Evolutionary conservation across 345 rosid genomes (phyloP).

Genomic region (Triadica sebifera): DNA sequence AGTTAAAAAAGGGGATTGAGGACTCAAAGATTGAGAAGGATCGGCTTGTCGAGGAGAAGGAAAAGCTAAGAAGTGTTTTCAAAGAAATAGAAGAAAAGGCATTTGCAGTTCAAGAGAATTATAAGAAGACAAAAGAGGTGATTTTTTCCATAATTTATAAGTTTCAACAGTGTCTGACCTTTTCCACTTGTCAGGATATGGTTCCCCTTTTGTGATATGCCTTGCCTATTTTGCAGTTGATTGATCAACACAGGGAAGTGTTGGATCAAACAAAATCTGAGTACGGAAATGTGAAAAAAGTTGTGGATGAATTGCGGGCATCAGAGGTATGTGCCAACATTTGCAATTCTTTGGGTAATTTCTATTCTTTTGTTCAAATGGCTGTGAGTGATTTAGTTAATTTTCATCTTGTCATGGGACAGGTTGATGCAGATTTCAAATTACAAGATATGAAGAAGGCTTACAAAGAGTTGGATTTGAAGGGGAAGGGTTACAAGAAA

Average conservation of each 20-base stretch:
- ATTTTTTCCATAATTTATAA: slow-evolving; percentile 17
- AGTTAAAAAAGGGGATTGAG: slow-evolving; percentile 78
- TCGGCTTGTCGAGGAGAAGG: slow-evolving; percentile 60
- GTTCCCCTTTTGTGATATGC: slow-evolving; percentile 9
- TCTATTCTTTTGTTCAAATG: neutral
- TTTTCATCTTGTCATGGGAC: slow-evolving; percentile 20
- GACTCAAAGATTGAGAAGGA: slow-evolving; percentile 80
- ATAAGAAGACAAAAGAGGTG: slow-evolving; percentile 68
- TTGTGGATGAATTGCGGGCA: slow-evolving; percentile 77
- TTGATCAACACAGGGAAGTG: slow-evolving; percentile 75
- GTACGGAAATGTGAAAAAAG: slow-evolving; percentile 64
- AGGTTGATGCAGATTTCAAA: slow-evolving; percentile 86
- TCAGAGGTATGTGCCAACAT: slow-evolving; percentile 58
- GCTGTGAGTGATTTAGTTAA: neutral
- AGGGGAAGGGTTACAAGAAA: slow-evolving; percentile 77
- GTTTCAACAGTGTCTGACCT: neutral
- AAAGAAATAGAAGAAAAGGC: slow-evolving; percentile 80
- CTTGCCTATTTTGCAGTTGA: slow-evolving; percentile 44
- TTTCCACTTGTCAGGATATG: neutral
- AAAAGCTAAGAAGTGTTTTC: slow-evolving; percentile 55
- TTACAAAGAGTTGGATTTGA: slow-evolving; percentile 70
- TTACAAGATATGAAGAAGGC: slow-evolving; percentile 76
- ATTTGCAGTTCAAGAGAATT: slow-evolving; percentile 79
- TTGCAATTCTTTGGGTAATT: neutral
- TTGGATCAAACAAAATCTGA: slow-evolving; percentile 60